Evolutionary conservation across 805 yeast genomes (phyloP).

Genomic region (Nakazawaea ishiwadae): DNA sequence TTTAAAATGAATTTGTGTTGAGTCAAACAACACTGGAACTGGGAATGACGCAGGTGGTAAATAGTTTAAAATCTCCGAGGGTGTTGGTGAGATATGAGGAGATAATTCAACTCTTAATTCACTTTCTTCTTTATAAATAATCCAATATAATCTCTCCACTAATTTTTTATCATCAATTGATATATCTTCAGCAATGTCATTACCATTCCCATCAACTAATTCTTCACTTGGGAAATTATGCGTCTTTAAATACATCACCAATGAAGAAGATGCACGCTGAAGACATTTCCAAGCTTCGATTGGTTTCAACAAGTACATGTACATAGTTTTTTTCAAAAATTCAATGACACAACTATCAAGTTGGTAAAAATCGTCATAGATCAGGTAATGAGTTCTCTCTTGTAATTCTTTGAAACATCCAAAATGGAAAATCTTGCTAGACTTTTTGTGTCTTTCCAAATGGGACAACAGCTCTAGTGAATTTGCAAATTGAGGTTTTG

Average conservation of each 20-base stretch:
- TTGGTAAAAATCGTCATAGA: background rate
- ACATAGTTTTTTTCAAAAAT: slow-evolving; percentile 8
- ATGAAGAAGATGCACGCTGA: background rate
- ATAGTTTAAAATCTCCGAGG: slow-evolving; percentile 11
- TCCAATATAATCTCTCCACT: slow-evolving; percentile 13
- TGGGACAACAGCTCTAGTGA: slow-evolving; percentile 7
- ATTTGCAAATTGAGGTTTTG: background rate
- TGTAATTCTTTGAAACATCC: slow-evolving; percentile 4
- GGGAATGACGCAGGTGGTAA: slow-evolving; percentile 13
- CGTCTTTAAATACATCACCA: slow-evolving; percentile 3
- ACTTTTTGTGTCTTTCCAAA: slow-evolving; percentile 4
- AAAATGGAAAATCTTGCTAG: slow-evolving; percentile 3
- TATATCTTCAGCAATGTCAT: background rate
- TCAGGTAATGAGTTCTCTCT: background rate
- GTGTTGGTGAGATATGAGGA: slow-evolving; percentile 4
- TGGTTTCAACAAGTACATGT: slow-evolving; percentile 11
- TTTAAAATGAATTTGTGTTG: background rate
- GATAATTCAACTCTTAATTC: slow-evolving; percentile 12
- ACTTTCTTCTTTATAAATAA: slow-evolving; percentile 11
- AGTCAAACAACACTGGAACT: slow-evolving; percentile 10
- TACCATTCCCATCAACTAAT: too few relatives aligned
- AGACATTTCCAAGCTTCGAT: slow-evolving; percentile 9
- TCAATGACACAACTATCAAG: slow-evolving; percentile 2
- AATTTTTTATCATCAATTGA: slow-evolving; percentile 6
- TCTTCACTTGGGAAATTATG: background rate